Evolutionary conservation across 306 rosid species (phyloP), one percentile per base, ranked within the genome.

Genomic region (Vigna angularis): DNA sequence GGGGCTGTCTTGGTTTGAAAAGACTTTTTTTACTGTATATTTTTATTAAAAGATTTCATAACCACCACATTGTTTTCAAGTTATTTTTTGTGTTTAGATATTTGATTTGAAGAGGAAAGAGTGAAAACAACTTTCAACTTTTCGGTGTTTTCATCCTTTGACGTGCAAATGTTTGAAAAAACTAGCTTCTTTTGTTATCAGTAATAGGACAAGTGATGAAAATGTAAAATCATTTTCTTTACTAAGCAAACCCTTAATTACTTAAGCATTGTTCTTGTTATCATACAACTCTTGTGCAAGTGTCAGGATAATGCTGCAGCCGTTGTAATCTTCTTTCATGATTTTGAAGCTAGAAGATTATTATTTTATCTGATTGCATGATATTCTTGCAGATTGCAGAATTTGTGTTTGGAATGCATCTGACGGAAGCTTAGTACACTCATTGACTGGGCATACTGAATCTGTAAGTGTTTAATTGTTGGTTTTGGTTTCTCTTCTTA

Each of bases 401-500:
- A 96, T 93, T 77, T 96, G 99, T 80, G 99, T 96, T 76, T 96
- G 99, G 99, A 96, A 96, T 89, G 99, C 99, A 68, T 86, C 98
- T 78, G 98, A 93, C 84, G 99, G 99, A 66, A 90, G 99, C 91
- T 81, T 96, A 82, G 99, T 96, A 20, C 97, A 96, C 88, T 96
- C 98, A 57, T 83, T 96, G 88, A 96, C 99, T 11, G 99, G 99
- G 48, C 99, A 96, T 72, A 93, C 90, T 65, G 90, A 90, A 73
- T 96, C 99, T 81, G 99, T 93, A 76, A 85, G 98, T 90, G 81
- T 72, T 77, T 68, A 71, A 51, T 78, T 79, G 38, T 79, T 47
- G 45, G 38, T 63, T 71, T 36, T 74, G 30, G 48, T 70, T 76
- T 70, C 45, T 61, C 75, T 62, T 50, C 79, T 22, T 56, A 49